Percentiles rank a stretch among this genome's conserved stretches.
Conservation (phyloP, 75 land plant genomes). For the Ceratopteris richardii region DNA sequence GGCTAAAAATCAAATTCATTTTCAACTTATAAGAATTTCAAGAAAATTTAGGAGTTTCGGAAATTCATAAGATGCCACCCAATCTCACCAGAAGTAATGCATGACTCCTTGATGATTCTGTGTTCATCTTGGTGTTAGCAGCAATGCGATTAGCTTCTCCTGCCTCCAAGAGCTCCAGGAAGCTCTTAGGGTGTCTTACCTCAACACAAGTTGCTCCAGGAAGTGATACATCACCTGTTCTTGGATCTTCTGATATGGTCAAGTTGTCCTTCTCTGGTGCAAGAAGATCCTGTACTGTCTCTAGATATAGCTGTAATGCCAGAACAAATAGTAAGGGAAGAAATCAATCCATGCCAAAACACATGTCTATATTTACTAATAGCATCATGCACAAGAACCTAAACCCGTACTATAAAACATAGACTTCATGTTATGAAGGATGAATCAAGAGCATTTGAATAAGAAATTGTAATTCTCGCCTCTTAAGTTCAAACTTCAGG, state of each 20-base stretch:
- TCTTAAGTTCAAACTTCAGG: no score
- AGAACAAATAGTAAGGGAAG: no score
- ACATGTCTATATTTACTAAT: no score
- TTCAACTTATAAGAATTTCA: background rate
- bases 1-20: background rate
- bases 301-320: conserved; percentile 29
- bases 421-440: no score
- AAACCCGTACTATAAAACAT: no score
- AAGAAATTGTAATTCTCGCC: no score
- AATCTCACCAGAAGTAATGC: conserved; percentile 25
- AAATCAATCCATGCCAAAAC: no score
- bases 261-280: conserved; percentile 35
- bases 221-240: conserved; percentile 32
- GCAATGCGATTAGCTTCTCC: conserved; percentile 37
- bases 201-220: conserved; percentile 25
- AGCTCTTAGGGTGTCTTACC: conserved; percentile 21
- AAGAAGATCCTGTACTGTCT: conserved; percentile 34
- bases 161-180: conserved; percentile 21
- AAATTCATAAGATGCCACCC: background rate
- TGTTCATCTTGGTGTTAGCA: conserved; percentile 35
- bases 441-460: no score
- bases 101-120: conserved; percentile 39
- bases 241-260: conserved; percentile 29
- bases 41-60: no score
- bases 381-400: no score